A percentile compares a stretch with the other conserved stretches of the same genome.
phyloP scores from a whole-genome alignment of 179 eudicot genomes.

The Gypsophila paniculata region DNA sequence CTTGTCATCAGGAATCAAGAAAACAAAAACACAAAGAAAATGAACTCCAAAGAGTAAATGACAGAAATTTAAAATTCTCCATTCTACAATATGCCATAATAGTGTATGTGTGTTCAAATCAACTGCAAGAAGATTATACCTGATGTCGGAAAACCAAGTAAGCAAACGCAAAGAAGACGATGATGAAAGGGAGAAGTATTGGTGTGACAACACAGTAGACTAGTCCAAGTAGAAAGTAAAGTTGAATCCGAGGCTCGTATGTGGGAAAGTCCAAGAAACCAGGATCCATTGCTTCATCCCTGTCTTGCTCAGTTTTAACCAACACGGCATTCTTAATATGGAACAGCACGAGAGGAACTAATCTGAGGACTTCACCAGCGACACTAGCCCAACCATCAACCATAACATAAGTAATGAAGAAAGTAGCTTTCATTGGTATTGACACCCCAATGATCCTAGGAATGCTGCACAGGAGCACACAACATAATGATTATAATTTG shows the following conservation, averaged over 20 bases:
- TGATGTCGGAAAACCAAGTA: slow-evolving; percentile 49
- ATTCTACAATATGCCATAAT: slow-evolving; percentile 4
- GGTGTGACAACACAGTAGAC: slow-evolving; percentile 43
- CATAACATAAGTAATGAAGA: slow-evolving; percentile 49
- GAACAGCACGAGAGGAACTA: slow-evolving; percentile 37
- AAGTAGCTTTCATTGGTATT: slow-evolving; percentile 52
- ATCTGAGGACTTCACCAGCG: slow-evolving; percentile 43
- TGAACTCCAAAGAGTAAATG: no score
- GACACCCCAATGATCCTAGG: slow-evolving; percentile 45
- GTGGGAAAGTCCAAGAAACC: slow-evolving; percentile 39
- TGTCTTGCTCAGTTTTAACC: slow-evolving; percentile 46
- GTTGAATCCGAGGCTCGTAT: slow-evolving; percentile 49
- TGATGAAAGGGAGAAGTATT: slow-evolving; percentile 45
- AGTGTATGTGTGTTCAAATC: background rate
- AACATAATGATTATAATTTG: slow-evolving; percentile 2
- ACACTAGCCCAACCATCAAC: slow-evolving; percentile 54
- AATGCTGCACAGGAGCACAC: slow-evolving; percentile 27
- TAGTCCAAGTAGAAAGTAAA: slow-evolving; percentile 43
- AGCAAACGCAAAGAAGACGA: slow-evolving; percentile 43
- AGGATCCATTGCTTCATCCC: slow-evolving; percentile 52
- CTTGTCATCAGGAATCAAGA: no score
- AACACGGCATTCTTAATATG: slow-evolving; percentile 38
- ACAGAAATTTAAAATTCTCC: no score
- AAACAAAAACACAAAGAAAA: no score
- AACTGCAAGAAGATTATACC: slow-evolving; percentile 28